Conservation (phyloP, 1,284 basidiomycete genomes). For the Trichosporon sp. region DNA sequence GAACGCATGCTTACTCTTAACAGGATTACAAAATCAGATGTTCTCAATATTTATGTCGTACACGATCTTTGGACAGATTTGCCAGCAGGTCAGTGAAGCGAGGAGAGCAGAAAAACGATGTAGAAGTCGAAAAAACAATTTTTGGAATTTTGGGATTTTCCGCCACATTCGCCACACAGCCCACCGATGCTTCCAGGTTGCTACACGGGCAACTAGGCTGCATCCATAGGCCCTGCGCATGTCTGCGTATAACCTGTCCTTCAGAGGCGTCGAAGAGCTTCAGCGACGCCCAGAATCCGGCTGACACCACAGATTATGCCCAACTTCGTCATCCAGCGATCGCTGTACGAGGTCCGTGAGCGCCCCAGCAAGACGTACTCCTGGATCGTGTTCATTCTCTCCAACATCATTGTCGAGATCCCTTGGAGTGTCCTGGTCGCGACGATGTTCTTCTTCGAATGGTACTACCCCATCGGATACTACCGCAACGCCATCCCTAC, state of each 20-base stretch:
- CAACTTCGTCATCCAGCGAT: constrained; percentile 51
- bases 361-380: constrained; percentile 71
- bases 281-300: too few relatives aligned
- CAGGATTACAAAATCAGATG: constrained; percentile 69
- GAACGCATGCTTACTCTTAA: not conserved
- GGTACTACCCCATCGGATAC: constrained; percentile 49
- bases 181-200: too few relatives aligned
- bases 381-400: constrained; percentile 62
- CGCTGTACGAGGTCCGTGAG: constrained; percentile 68
- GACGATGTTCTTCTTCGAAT: constrained; percentile 48
- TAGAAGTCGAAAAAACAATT: not conserved
- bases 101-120: not conserved
- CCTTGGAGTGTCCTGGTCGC: constrained; percentile 52
- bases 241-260: too few relatives aligned
- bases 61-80: constrained; percentile 47
- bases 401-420: constrained; percentile 47
- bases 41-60: constrained; percentile 55
- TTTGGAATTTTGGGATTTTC: not conserved
- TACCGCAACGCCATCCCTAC: constrained; percentile 44
- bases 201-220: too few relatives aligned
- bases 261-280: too few relatives aligned
- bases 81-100: constrained; percentile 25
- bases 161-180: not conserved
- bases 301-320: constrained; percentile 42
- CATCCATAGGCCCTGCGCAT: too few relatives aligned